Evolutionary conservation across 31 red algal genomes (phyloP).

Genomic region (Bonnemaisonia californica): DNA sequence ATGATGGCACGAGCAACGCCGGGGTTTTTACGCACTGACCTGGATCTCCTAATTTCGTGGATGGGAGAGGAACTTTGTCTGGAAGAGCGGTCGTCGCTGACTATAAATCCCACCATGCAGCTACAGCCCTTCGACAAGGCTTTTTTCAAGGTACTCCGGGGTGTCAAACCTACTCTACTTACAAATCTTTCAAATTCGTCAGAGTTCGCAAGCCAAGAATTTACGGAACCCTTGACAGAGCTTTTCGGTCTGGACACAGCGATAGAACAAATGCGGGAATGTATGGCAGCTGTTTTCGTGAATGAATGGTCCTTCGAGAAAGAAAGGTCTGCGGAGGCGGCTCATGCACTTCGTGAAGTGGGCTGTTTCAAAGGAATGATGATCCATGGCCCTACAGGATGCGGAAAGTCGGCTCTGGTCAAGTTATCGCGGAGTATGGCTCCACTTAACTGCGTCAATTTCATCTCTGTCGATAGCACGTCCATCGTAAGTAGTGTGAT

Average conservation of each 20-base stretch:
- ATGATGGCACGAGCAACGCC: slow-evolving; percentile 5
- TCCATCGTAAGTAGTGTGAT: slow-evolving; percentile 28
- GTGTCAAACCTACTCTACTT: slow-evolving; percentile 9
- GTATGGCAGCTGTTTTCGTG: neutral
- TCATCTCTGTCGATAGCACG: slow-evolving; percentile 10
- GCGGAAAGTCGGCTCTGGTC: slow-evolving; percentile 25
- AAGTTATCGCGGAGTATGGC: neutral
- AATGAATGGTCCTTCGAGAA: neutral
- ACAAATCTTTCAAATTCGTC: neutral
- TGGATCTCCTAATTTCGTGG: neutral
- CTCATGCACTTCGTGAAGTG: neutral
- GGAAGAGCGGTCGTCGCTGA: neutral
- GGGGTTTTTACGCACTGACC: slow-evolving; percentile 13
- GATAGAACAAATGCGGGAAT: slow-evolving; percentile 14
- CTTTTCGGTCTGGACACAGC: slow-evolving; percentile 11
- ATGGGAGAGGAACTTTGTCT: no score
- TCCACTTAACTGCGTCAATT: slow-evolving; percentile 1
- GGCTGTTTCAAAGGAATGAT: slow-evolving; percentile 13
- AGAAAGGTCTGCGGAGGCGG: neutral
- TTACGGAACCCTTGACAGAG: neutral
- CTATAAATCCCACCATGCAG: neutral
- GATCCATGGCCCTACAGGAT: slow-evolving; percentile 24
- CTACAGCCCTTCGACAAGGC: neutral
- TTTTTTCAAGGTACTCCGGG: neutral
- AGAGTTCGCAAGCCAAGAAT: neutral